A percentile compares a stretch with the other conserved stretches of the same genome.
phyloP scores from a whole-genome alignment of 768 basidiomycete species.

The Auriscalpium vulgare region DNA sequence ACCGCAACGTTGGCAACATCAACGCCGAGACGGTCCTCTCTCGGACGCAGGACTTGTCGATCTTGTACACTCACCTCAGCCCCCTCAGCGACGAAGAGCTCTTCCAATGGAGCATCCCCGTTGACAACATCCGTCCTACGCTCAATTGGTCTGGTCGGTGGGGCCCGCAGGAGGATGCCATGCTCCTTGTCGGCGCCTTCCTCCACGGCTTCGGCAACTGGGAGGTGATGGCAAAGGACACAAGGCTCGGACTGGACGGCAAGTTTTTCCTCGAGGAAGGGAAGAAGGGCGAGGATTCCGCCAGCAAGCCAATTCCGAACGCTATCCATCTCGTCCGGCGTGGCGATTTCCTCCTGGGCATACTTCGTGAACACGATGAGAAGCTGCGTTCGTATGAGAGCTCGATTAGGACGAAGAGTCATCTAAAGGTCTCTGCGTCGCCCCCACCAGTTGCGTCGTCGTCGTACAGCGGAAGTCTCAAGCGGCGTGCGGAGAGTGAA shows the following conservation, averaged over 20 bases:
- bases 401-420: conserved; percentile 63
- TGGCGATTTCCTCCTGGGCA: conserved; percentile 85
- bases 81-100: conserved; percentile 55
- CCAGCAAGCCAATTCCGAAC: conserved; percentile 87
- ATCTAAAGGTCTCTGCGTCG: conserved; percentile 64
- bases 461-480: conserved; percentile 49
- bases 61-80: conserved; percentile 73
- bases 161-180: conserved; percentile 87
- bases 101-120: conserved; percentile 81
- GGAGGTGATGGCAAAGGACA: conserved; percentile 91
- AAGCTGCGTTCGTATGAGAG: conserved; percentile 85
- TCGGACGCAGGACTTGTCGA: conserved; percentile 80
- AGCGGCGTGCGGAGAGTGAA: conserved; percentile 80
- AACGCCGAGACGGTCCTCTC: conserved; percentile 97
- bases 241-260: conserved; percentile 71
- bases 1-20: conserved; percentile 84
- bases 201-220: conserved; percentile 93
- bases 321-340: conserved; percentile 97
- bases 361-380: conserved; percentile 83
- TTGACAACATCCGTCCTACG: conserved; percentile 89
- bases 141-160: conserved; percentile 96
- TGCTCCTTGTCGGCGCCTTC: conserved; percentile 91
- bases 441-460: conserved; percentile 75
- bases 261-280: conserved; percentile 99
- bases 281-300: conserved; percentile 85